These are phyloP conservation scores for Pythium guiyangense DNA, from an alignment of 352 stramenopile genomes.

Conservation along the genomic window DNA sequence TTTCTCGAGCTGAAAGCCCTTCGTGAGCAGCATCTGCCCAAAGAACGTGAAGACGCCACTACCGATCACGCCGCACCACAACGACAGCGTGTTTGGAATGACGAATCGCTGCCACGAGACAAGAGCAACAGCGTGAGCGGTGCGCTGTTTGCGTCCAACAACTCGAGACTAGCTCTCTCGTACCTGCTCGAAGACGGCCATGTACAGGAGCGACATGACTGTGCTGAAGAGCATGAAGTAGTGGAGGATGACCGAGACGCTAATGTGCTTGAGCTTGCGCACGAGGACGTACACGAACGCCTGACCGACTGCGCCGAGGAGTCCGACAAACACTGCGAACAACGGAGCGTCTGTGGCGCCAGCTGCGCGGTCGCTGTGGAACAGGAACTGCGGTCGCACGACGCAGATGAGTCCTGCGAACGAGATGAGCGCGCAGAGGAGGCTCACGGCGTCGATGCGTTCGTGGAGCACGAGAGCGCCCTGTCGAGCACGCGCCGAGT, in stretches of 20 bases:
- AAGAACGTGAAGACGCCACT: slow-evolving; percentile 65
- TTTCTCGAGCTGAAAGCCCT: slow-evolving; percentile 82
- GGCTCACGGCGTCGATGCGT: slow-evolving; percentile 18
- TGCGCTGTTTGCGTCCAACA: not conserved
- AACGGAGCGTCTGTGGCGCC: slow-evolving; percentile 38
- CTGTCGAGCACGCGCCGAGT: no score
- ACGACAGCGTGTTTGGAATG: slow-evolving; percentile 23
- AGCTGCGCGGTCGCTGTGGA: slow-evolving; percentile 36
- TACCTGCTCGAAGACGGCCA: slow-evolving; percentile 50
- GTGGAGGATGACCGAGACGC: slow-evolving; percentile 64
- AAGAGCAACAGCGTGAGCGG: not conserved
- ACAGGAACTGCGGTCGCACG: slow-evolving; percentile 32
- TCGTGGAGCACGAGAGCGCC: slow-evolving; percentile 25
- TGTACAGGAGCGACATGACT: slow-evolving; percentile 40
- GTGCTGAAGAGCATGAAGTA: slow-evolving; percentile 77
- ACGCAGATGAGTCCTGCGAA: slow-evolving; percentile 38
- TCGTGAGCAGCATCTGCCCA: slow-evolving; percentile 66
- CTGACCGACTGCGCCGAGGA: slow-evolving; percentile 56
- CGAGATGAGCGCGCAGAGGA: slow-evolving; percentile 25
- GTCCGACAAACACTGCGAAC: slow-evolving; percentile 40
- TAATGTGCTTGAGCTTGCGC: slow-evolving; percentile 51
- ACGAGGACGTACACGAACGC: slow-evolving; percentile 69
- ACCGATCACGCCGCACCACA: slow-evolving; percentile 51
- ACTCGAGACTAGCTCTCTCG: no score
- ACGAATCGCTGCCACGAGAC: slow-evolving; percentile 32